A percentile compares a stretch with the other conserved stretches of the same genome.
phyloP scores from a whole-genome alignment of 2,329 filamentous ascomycete genomes.

The Cladosporium austrohemisphaericum region DNA sequence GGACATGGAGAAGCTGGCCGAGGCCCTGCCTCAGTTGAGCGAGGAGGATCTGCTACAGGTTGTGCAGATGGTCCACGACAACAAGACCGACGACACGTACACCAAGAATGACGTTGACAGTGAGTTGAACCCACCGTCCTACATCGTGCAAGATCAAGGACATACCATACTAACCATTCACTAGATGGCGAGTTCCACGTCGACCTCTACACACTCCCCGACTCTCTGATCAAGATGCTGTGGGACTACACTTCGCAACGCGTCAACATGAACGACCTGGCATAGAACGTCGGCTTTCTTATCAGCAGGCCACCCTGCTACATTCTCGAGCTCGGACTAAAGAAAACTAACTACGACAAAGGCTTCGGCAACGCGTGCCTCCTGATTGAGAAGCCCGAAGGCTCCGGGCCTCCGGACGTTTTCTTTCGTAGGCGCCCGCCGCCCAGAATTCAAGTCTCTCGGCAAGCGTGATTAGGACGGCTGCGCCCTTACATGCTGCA shows the following conservation, averaged over 20 bases:
- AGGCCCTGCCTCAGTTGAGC: slow-evolving; percentile 79
- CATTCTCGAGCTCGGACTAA: not conserved
- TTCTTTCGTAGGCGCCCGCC: too few species aligned
- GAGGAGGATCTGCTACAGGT: slow-evolving; percentile 94
- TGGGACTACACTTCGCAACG: slow-evolving; percentile 71
- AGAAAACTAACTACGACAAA: not conserved
- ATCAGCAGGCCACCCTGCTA: not conserved
- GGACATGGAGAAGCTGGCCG: slow-evolving; percentile 96
- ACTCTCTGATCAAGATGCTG: slow-evolving; percentile 82
- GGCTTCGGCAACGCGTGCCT: not conserved
- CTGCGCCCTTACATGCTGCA: too few species aligned
- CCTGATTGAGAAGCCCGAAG: too few species aligned
- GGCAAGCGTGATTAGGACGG: too few species aligned
- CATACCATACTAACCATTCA: slow-evolving; percentile 10
- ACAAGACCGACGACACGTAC: slow-evolving; percentile 90
- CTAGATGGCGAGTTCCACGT: slow-evolving; percentile 95
- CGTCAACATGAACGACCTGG: slow-evolving; percentile 29
- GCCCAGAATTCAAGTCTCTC: too few species aligned
- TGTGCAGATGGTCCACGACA: slow-evolving; percentile 96
- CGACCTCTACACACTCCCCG: slow-evolving; percentile 94
- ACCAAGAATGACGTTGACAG: slow-evolving; percentile 96
- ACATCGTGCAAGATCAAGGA: not conserved
- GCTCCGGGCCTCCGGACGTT: too few species aligned
- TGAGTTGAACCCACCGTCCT: slow-evolving; percentile 44
- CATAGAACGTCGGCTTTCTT: slow-evolving; percentile 8